Evolutionary conservation across 2,329 filamentous ascomycete species (phyloP), one percentile per base, ranked within the genome.

Genomic region (Dryadomyces quercus-mongolicae): DNA sequence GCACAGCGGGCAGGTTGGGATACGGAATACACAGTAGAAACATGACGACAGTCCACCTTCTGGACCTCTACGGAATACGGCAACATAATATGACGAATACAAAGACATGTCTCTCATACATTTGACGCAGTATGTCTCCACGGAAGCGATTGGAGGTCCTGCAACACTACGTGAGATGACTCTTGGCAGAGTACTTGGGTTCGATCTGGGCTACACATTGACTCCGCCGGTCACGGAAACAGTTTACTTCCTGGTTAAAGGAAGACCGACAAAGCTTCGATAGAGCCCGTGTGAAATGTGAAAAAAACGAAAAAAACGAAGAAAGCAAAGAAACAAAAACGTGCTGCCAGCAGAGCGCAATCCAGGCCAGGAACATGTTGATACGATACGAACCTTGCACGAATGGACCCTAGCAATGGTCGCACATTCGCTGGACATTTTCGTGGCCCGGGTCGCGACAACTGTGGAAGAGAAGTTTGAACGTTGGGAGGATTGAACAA

Each of bases 161-260:
- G 88, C 88, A 92, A 91, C 87, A 92, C 87, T 85, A 88, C 81
- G 83, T 86, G 89, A 86, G 77, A 88, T 82, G 76, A 85, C 83
- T 81, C 84, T 88, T 88, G 85, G 85, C 84, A 88, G 85, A 81
- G 83, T 85, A 77, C 76, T 82, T 83, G 72, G 77, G 78, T 73
- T 85, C 77, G 67, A 66, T 92, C 74, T 92, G 81, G 88, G 87
- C 86, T 80, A 71, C 86, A 81, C 82, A 82, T 91, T 92, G 88
- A 92, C 87, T 89, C 77, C 86, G 66, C 75, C 80, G 83, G 85
- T 81, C 84, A 88, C 80, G 52, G 61, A 20, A 52, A 21, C 16
- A 48, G 31, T 49, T 45, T 54, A 42, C 40, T 21, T 31, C 51
- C 44, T 25, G 25, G 22, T n/a, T n/a, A 51, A 15, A 44, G 69